Evolutionary conservation across 1,284 basidiomycete species (phyloP).

Genomic region (Ceratobasidium sp.): DNA sequence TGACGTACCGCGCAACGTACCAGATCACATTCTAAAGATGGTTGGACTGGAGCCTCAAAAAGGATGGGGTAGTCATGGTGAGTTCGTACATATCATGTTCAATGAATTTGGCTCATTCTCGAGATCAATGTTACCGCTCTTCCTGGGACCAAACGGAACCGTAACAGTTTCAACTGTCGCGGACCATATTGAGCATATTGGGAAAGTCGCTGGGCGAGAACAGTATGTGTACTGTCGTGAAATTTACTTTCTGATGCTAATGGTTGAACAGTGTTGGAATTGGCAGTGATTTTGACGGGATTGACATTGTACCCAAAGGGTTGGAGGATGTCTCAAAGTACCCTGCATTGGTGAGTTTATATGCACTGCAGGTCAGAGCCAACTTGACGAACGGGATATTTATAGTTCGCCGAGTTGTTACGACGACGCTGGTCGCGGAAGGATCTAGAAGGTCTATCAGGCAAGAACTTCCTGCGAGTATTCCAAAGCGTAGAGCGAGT

Average conservation of each 20-base stretch:
- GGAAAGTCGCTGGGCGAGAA: constrained; percentile 72
- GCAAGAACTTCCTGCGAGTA: constrained; percentile 83
- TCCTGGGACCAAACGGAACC: constrained; percentile 68
- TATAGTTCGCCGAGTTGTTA: constrained; percentile 87
- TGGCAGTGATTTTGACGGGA: constrained; percentile 84
- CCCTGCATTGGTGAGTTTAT: constrained; percentile 68
- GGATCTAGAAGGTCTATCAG: constrained; percentile 83
- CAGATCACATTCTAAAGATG: constrained; percentile 76
- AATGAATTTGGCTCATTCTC: neutral
- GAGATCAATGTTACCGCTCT: constrained; percentile 60
- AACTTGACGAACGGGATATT: too few relatives aligned
- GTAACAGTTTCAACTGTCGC: constrained; percentile 71
- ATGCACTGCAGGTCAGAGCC: too few relatives aligned
- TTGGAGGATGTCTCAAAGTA: constrained; percentile 79
- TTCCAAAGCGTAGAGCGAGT: constrained; percentile 77
- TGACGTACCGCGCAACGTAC: constrained; percentile 73
- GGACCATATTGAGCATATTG: constrained; percentile 89
- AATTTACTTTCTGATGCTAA: constrained; percentile 45
- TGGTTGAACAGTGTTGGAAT: constrained; percentile 58
- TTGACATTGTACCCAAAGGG: constrained; percentile 63
- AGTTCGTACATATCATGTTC: constrained; percentile 47
- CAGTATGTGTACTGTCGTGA: constrained; percentile 66
- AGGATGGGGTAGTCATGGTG: constrained; percentile 89
- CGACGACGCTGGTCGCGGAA: constrained; percentile 80
- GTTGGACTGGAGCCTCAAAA: constrained; percentile 75